Base-by-base conservation (phyloP, 2,329 filamentous ascomycete species). In the Nothophaeocryptopus gaeumannii region DNA sequence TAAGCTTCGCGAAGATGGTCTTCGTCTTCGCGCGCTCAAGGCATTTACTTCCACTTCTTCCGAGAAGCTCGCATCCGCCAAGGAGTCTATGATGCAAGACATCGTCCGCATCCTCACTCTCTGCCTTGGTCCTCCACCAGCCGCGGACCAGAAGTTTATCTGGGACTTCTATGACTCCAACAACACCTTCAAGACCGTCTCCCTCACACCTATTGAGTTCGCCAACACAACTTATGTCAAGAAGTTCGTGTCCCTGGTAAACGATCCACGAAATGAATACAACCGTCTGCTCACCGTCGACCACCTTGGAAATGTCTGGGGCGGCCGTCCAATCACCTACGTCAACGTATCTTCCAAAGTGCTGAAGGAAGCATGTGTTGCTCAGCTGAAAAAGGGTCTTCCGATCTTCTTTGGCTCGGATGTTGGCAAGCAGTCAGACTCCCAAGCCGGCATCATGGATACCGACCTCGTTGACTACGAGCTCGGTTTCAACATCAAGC, bases 361-460 rank as follows among this genome's bases (percentile, higher is more conserved):
- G 0, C 83, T 95, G 59, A 95, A 95, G 70, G 65, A 73, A 0
- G 83, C 86, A 0, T 87, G 85, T 60, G 81, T 95, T 41, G 76
- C 80, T 29, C 93, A 90, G 88, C 80, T 95, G 41, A 80, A 82
- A 63, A 83, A 84, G 9, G 89, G 88, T 1, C 72, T 88, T 5
- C 89, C 90, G 8, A 81, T 95, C 43, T 95, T 95, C 78, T 95
- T 96, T 66, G 90, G 90, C 49, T 86, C 81, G 43, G 90, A 96
- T 62, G 89, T 95, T 0, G 89, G 89, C 55, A 88, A 95, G 68
- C 91, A 86, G 69, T 86, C 82, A 48, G 84, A 91, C 65, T 74
- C 72, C 0, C 61, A 61, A 1, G 76, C 78, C 2, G 89, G 89
- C 12, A 82, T 95, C 65, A 90, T 95, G 87, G 89, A 95, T 67